Base-by-base conservation (phyloP, 352 stramenopile species). In the Phytophthora boehmeriae region DNA sequence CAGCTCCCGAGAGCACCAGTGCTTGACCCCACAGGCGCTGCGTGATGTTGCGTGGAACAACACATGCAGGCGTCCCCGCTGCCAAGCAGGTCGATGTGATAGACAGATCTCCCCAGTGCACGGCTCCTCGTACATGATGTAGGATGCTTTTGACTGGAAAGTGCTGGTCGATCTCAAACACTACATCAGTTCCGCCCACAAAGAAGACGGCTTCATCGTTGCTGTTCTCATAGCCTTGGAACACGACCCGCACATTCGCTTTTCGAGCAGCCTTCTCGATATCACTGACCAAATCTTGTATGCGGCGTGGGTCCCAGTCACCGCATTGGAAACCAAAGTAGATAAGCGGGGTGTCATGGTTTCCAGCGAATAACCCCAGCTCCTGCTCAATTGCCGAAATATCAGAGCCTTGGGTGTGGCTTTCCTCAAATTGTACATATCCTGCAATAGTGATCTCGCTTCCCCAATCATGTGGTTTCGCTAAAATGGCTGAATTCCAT, bases 381-480 rank as follows among this genome's bases (percentile, higher is more conserved):
- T 68, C 63, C 54, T 72, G 67, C 32, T 76, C 59, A 22, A 75
- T 68, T 0, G 55, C 52, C 22, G 43, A 42, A 4, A 60, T 59
- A 0, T 66, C 49, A 4, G 59, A 54, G n/a, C 68, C 43, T 0
- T 72, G 43, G 8, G 56, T 11, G n/a, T 56, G 38, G 32, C 51
- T 45, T 0, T 81, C 65, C 11, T 79, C 52, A 10, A 80, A 43
- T 17, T 81, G 61, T 11, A 90, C 68, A 36, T 81, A 89, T 0
- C 84, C 84, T 22, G 72, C 71, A 38, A 93, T 66, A 13, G 46
- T 68, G 23, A 90, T 72, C 35, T 93, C 82, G 38, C 50, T 61
- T 5, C 61, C 63, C 83, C 83, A 94, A 58, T 94, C 86, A 5
- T 66, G 41, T 4, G 83, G 82, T 38, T 88, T 89, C 1, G 73